Evolutionary conservation across 805 yeast genomes (phyloP).

Genomic region (Metschnikowia reukaufii): DNA sequence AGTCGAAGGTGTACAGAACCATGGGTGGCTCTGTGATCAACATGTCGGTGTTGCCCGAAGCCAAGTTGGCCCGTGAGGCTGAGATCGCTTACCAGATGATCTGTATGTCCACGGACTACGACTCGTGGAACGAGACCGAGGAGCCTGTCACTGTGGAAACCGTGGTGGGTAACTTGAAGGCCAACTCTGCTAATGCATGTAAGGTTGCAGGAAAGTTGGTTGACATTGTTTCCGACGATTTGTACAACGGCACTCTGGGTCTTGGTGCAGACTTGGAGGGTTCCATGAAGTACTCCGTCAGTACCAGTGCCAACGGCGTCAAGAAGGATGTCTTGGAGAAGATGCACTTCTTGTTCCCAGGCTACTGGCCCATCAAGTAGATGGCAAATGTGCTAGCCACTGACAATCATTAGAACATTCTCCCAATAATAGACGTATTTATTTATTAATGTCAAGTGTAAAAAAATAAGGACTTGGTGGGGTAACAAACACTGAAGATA

Average conservation of each 20-base stretch:
- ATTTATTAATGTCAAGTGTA: too few relatives aligned
- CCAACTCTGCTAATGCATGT: constrained; percentile 86
- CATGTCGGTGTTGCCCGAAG: constrained; percentile 97
- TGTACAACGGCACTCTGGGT: constrained; percentile 48
- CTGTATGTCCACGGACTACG: constrained; percentile 98
- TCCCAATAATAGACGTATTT: background rate
- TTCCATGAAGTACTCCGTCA: constrained; percentile 75
- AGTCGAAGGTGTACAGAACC: constrained; percentile 76
- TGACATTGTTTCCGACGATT: constrained; percentile 60
- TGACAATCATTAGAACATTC: background rate
- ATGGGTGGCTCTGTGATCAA: constrained; percentile 96
- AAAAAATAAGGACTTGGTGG: too few relatives aligned
- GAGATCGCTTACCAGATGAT: constrained; percentile 97
- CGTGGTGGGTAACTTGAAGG: constrained; percentile 85
- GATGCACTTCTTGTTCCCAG: constrained; percentile 87
- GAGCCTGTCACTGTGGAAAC: constrained; percentile 99
- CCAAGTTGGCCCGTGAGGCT: constrained; percentile 95
- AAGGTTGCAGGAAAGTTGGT: constrained; percentile 69
- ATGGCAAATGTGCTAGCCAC: too few relatives aligned
- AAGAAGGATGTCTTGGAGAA: constrained; percentile 70
- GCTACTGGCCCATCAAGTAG: constrained; percentile 64
- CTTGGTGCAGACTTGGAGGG: constrained; percentile 74
- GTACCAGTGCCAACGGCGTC: constrained; percentile 73
- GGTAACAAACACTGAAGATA: too few relatives aligned
- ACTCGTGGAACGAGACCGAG: constrained; percentile 94